Base-by-base conservation (phyloP, 495 filamentous ascomycete genomes). In the Neurospora sp. region DNA sequence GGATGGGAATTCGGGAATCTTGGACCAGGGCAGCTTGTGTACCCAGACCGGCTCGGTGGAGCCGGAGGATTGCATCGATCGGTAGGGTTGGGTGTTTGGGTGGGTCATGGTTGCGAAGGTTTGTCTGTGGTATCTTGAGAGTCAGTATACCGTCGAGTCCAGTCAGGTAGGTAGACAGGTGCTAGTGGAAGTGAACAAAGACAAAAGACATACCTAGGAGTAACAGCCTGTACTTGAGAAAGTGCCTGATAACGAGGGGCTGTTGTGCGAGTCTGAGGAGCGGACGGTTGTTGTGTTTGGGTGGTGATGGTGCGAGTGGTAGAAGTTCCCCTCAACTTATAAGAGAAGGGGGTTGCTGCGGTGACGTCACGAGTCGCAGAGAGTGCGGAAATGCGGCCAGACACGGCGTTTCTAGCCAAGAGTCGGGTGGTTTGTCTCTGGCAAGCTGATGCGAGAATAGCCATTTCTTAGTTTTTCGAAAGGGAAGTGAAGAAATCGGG, bases 11-110 rank as follows among this genome's bases (percentile, higher is more conserved):
- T 71, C 68, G 2, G 85, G 87, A 14, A 82, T 76, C 7, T 82
- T 75, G n/a, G 79, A 76, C 76, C 83, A 87, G 16, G 87, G 86
- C 41, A 85, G 81, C 7, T 76, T 80, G 70, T 87, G 83, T 3
- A 84, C 73, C 87, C 87, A 89, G 44, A 89, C 87, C 0, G 87
- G 76, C 71, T 86, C 82, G 45, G 75, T 81, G 14, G 80, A 71
- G 22, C 87, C 86, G 10, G 87, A 88, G 17, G 87, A 87, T 41
- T 82, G 72, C 72, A 84, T 79, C 71, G 78, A 83, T 16, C 82
- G 81, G 70, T 83, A 38, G 5, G 53, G 22, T 31, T 65, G 7
- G 12, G 53, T 65, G 53, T 31, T 65, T 0, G 12, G 12, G 1
- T 65, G 12, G 53, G 45, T 40, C 16, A 70, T 40, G 5, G 74